These are phyloP conservation scores for Herpetomonas tarakana DNA, from an alignment of 208 protist genomes.

Conservation along the genomic window DNA sequence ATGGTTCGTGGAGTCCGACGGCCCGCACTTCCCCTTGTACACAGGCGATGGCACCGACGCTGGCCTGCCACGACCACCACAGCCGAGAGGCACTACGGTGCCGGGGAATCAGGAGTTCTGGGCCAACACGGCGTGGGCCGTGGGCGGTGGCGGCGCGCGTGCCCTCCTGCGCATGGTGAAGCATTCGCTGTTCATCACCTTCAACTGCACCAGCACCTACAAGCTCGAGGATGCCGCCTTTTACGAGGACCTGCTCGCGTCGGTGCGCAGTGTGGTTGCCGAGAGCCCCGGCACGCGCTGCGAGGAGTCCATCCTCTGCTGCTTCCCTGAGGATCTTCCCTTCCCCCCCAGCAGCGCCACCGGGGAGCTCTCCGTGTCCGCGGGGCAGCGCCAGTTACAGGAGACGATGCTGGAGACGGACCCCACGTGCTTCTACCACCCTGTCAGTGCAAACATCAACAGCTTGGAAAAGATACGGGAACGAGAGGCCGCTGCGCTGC, in stretches of 20 bases:
- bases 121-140: constrained; percentile 17
- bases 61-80: not conserved
- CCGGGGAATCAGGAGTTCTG: constrained; percentile 25
- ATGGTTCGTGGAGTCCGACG: constrained; percentile 4
- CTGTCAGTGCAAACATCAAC: constrained; percentile 54
- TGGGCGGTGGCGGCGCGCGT: constrained; percentile 28
- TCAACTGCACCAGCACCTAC: constrained; percentile 33
- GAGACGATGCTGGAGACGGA: not conserved
- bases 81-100: not conserved
- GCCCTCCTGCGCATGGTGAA: constrained; percentile 71
- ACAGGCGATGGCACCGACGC: not conserved
- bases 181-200: constrained; percentile 78
- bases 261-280: constrained; percentile 51
- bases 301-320: constrained; percentile 63
- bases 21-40: constrained; percentile 4
- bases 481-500: constrained; percentile 20
- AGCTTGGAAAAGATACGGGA: constrained; percentile 47
- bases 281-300: constrained; percentile 63
- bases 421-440: constrained; percentile 20
- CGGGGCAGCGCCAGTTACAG: too few species aligned
- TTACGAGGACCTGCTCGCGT: constrained; percentile 51
- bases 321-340: constrained; percentile 8
- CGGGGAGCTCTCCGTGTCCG: too few species aligned
- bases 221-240: constrained; percentile 19
- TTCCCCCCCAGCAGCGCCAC: constrained; percentile 16